These are phyloP conservation scores for Cyberlindnera japonica DNA, from an alignment of 805 yeast genomes.

Conservation along the genomic window DNA sequence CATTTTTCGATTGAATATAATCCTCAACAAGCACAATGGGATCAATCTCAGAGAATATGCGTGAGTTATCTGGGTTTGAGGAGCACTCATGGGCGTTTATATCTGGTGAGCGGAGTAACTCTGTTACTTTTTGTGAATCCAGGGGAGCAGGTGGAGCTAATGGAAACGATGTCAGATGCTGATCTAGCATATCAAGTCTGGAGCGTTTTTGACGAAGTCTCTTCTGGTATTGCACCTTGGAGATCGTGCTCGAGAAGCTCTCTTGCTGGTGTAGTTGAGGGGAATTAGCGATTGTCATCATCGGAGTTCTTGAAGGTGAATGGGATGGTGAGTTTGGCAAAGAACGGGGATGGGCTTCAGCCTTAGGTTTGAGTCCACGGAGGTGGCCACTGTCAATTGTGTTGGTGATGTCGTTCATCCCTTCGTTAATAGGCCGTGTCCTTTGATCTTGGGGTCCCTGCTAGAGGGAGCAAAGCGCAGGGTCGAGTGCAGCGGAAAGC, in stretches of 20 bases:
- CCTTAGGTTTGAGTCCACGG: slow-evolving; percentile 1
- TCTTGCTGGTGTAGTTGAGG: slow-evolving; percentile 1
- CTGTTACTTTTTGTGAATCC: slow-evolving; percentile 11
- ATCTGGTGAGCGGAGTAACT: slow-evolving; percentile 16
- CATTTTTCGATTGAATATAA: slow-evolving; percentile 34
- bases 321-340: not conserved
- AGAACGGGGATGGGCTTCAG: not conserved
- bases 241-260: not conserved
- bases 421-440: no score
- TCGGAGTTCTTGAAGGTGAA: not conserved
- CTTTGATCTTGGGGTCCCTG: no score
- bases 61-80: slow-evolving; percentile 13
- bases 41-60: slow-evolving; percentile 19
- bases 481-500: no score
- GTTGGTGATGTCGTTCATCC: slow-evolving; percentile 19
- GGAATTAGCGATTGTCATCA: not conserved
- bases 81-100: slow-evolving; percentile 15
- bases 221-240: slow-evolving; percentile 1
- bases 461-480: not conserved
- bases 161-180: slow-evolving; percentile 36
- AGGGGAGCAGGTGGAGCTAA: slow-evolving; percentile 31
- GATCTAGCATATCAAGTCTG: slow-evolving; percentile 37
- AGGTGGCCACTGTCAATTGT: slow-evolving; percentile 6
- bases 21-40: slow-evolving; percentile 52
- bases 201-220: slow-evolving; percentile 23